These are phyloP conservation scores for Spergularia marina DNA, from an alignment of 148 eudicot genomes.

Conservation along the genomic window DNA sequence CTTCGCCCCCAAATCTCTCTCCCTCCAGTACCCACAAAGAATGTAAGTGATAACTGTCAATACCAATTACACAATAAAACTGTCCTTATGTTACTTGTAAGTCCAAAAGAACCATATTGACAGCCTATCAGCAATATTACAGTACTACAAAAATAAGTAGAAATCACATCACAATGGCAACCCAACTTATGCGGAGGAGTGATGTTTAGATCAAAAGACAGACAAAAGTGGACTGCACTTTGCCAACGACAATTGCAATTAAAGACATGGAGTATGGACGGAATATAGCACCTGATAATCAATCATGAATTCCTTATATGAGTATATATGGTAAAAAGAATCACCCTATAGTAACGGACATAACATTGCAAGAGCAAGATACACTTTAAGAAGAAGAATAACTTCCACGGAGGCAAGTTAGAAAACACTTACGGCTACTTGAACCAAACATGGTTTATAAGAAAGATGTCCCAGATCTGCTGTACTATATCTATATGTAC, in stretches of 20 bases:
- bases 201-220: neutral
- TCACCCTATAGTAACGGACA: no score
- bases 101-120: no score
- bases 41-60: no score
- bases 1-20: no score
- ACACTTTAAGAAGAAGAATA: neutral
- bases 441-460: conserved; percentile 47
- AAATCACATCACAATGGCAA: no score
- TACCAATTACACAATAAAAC: no score
- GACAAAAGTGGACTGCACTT: neutral
- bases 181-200: no score
- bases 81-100: no score
- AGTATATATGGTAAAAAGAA: neutral
- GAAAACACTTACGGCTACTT: conserved; percentile 39
- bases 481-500: conserved; percentile 12
- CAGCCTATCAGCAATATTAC: no score
- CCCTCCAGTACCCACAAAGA: no score
- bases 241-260: neutral
- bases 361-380: neutral
- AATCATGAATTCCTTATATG: neutral
- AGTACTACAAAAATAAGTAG: no score
- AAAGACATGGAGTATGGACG: neutral
- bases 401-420: neutral
- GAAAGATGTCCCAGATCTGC: conserved; percentile 13
- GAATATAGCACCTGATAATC: neutral